Percentiles rank a stretch among this genome's conserved stretches.
phyloP scores from a whole-genome alignment of 2,329 filamentous ascomycete species.

The Furcasterigmium sp. region DNA sequence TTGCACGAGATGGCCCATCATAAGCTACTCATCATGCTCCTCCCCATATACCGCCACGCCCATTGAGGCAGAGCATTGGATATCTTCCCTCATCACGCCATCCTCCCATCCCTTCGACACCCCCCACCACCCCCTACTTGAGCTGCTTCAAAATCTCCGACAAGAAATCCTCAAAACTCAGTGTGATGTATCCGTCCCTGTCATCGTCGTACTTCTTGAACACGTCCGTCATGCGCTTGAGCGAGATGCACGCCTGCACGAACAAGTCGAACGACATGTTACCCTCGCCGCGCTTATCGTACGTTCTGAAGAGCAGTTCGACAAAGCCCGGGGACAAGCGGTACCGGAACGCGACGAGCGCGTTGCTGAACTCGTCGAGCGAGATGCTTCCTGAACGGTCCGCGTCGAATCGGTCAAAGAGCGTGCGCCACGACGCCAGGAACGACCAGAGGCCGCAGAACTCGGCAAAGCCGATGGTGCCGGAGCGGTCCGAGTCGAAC shows the following conservation, averaged over 20 bases:
- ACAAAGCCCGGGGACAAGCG: slow-evolving; percentile 81
- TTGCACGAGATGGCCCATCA: too few species aligned
- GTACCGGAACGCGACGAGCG: slow-evolving; percentile 90
- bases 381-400: slow-evolving; percentile 85
- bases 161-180: slow-evolving; percentile 78
- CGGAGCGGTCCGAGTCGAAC: slow-evolving; percentile 90
- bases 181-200: slow-evolving; percentile 83
- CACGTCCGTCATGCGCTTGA: slow-evolving; percentile 98
- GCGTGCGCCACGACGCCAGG: slow-evolving; percentile 83
- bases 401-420: slow-evolving; percentile 93
- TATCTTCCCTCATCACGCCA: too few species aligned
- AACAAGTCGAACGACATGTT: slow-evolving; percentile 92
- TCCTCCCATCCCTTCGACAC: not conserved
- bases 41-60: too few species aligned
- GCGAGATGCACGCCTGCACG: slow-evolving; percentile 91
- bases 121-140: slow-evolving; percentile 29
- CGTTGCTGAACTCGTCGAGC: slow-evolving; percentile 81
- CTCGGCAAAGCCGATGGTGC: slow-evolving; percentile 89
- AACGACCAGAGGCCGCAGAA: slow-evolving; percentile 97
- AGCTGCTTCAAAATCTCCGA: slow-evolving; percentile 61
- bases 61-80: too few species aligned
- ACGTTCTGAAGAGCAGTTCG: slow-evolving; percentile 78
- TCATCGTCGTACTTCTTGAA: slow-evolving; percentile 99
- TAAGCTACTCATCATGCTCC: too few species aligned
- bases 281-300: slow-evolving; percentile 70